These are phyloP conservation scores for Ceratobasidium sp. DNA, from an alignment of 1,284 basidiomycete species.

Conservation along the genomic window DNA sequence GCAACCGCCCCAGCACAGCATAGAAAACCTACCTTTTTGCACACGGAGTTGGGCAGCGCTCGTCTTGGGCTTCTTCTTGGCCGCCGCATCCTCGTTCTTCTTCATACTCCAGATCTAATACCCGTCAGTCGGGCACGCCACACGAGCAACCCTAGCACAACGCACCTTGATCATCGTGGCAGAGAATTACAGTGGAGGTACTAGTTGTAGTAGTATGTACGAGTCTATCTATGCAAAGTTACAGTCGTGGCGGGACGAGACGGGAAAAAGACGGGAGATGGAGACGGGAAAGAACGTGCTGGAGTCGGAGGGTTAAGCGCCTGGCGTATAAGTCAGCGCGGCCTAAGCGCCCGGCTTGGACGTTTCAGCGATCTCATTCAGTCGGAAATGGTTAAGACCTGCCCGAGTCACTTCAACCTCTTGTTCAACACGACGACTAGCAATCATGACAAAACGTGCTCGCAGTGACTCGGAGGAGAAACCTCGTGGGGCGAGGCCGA, in stretches of 20 bases:
- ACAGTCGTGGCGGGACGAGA: background rate
- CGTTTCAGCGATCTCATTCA: background rate
- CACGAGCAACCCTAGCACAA: slow-evolving; percentile 30
- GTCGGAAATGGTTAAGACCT: background rate
- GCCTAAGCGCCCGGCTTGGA: background rate
- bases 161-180: slow-evolving; percentile 56
- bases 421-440: background rate
- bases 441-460: background rate
- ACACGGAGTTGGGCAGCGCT: slow-evolving; percentile 97
- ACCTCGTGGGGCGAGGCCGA: too few species aligned
- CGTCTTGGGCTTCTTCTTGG: slow-evolving; percentile 96
- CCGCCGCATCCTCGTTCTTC: slow-evolving; percentile 92
- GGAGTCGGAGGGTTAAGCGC: background rate
- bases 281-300: background rate
- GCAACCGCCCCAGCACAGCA: background rate
- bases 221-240: background rate
- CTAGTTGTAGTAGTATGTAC: background rate
- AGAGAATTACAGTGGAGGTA: background rate
- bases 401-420: background rate
- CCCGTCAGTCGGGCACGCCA: slow-evolving; percentile 28
- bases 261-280: background rate
- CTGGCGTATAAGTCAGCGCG: background rate
- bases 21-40: slow-evolving; percentile 83
- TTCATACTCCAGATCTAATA: slow-evolving; percentile 95
- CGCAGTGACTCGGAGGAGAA: background rate